These are phyloP conservation scores for Dissophora ornata DNA, from an alignment of 192 early-diverging fungal species.

Conservation along the genomic window DNA sequence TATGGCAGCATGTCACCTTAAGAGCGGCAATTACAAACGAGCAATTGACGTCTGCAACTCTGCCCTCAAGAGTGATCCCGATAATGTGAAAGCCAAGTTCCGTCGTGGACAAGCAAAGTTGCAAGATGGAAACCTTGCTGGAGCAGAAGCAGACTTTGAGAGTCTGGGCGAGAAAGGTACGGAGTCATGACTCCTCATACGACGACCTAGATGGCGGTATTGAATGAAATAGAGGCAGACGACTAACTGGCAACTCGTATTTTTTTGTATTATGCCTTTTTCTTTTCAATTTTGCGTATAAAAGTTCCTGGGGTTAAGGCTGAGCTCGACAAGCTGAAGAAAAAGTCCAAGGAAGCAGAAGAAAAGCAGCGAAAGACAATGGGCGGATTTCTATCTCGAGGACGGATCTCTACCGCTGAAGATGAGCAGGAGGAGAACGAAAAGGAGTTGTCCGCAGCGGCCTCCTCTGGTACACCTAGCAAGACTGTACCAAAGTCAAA, in stretches of 20 bases:
- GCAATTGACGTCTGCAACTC: slow-evolving; percentile 52
- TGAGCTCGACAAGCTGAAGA: slow-evolving; percentile 43
- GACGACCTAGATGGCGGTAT: too few species aligned
- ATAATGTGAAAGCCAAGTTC: slow-evolving; percentile 57
- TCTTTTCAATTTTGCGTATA: too few species aligned
- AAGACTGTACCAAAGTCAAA: slow-evolving; percentile 32
- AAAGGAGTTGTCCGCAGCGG: background rate
- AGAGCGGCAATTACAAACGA: slow-evolving; percentile 42
- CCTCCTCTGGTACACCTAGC: too few species aligned
- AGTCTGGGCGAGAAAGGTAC: slow-evolving; percentile 50
- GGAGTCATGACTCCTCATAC: too few species aligned
- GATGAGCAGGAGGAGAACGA: slow-evolving; percentile 21
- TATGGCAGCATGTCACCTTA: slow-evolving; percentile 54
- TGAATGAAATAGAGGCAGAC: too few species aligned
- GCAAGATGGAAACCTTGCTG: slow-evolving; percentile 50
- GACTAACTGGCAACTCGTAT: too few species aligned
- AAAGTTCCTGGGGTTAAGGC: slow-evolving; percentile 55
- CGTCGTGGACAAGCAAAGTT: slow-evolving; percentile 59
- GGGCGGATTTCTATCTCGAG: slow-evolving; percentile 54
- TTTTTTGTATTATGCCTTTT: too few species aligned
- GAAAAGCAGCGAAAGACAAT: slow-evolving; percentile 54
- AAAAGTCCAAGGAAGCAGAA: slow-evolving; percentile 51
- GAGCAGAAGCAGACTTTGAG: slow-evolving; percentile 51
- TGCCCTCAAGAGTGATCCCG: slow-evolving; percentile 54
- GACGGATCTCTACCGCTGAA: slow-evolving; percentile 42